Base-by-base conservation (phyloP, 768 basidiomycete species). In the Brasilioporus rufonigricans region DNA sequence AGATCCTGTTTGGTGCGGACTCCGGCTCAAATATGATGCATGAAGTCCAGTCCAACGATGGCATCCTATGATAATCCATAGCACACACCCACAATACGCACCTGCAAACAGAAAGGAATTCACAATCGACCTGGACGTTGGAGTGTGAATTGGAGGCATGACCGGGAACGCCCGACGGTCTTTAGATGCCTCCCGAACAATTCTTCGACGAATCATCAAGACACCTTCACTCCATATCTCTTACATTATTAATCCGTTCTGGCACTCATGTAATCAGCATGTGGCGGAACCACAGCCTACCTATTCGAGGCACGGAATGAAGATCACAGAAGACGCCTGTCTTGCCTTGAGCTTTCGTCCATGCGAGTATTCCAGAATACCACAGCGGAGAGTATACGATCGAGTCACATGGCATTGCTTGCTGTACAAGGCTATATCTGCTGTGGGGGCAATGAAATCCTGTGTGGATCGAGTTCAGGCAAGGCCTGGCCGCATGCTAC, bases 401-500 rank as follows among this genome's bases (percentile, higher is more conserved):
- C 8, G 23, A 44, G 52, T 40, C 41, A 40, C 16, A 48, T 23
- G 29, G 16, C n/a, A n/a, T 10, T 56, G 50, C 61, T 55, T 56
- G 61, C 64, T 65, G 56, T 64, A 64, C 58, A 8, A 6, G 9
- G 58, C 64, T 61, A 59, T 66, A 18, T n/a, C 13, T 53, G 61
- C 53, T 64, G 58, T 61, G 49, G 4, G 6, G 12, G 45, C 18
- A 35, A 44, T 36, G 48, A 6, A 5, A 50, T 50, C 55, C 63
- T 57, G 64, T 66, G 58, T 35, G 14, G 32, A 53, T 24, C 32
- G 3, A 39, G 14, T 4, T 44, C 27, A 14, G 27, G 44, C 10
- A 14, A 10, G 43, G 41, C n/a, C 21, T 7, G 14, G 18, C 16
- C 19, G 44, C 14, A 24, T 40, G n/a, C 38, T 10, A 39, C 12